These are phyloP conservation scores for Daldinia concentrica DNA, from an alignment of 495 filamentous ascomycete genomes.

Conservation along the genomic window DNA sequence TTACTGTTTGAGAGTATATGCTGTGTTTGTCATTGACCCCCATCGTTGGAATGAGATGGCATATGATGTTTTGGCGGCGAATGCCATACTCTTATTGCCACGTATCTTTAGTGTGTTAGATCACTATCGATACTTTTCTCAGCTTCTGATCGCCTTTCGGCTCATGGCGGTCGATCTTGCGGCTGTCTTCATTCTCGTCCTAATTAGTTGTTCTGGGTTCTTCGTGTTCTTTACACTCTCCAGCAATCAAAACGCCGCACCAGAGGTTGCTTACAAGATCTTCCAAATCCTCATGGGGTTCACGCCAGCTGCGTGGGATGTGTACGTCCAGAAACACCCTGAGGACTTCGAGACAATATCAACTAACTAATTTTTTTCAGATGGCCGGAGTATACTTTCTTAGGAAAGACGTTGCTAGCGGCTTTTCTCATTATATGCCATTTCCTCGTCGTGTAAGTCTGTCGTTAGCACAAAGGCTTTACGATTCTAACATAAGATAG, in stretches of 20 bases:
- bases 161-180: slow-evolving; percentile 91
- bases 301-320: slow-evolving; percentile 61
- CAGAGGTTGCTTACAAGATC: slow-evolving; percentile 80
- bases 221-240: slow-evolving; percentile 92
- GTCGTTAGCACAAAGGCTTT: not conserved
- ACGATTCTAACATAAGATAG: slow-evolving; percentile 44
- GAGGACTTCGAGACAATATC: not conserved
- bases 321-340: slow-evolving; percentile 46
- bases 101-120: slow-evolving; percentile 91
- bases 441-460: slow-evolving; percentile 79
- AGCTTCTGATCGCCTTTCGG: slow-evolving; percentile 89
- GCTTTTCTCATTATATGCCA: slow-evolving; percentile 92
- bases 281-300: slow-evolving; percentile 95
- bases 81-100: slow-evolving; percentile 87
- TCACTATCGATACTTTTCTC: slow-evolving; percentile 94
- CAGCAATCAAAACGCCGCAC: slow-evolving; percentile 67
- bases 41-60: slow-evolving; percentile 77
- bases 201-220: slow-evolving; percentile 90
- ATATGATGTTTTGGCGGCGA: slow-evolving; percentile 89
- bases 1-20: slow-evolving; percentile 87
- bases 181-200: slow-evolving; percentile 80
- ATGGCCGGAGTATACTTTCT: slow-evolving; percentile 81
- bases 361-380: slow-evolving; percentile 54
- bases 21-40: slow-evolving; percentile 77
- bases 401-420: slow-evolving; percentile 78